Conservation (phyloP, 2,329 filamentous ascomycete species). For the Chaetomium sp. region DNA sequence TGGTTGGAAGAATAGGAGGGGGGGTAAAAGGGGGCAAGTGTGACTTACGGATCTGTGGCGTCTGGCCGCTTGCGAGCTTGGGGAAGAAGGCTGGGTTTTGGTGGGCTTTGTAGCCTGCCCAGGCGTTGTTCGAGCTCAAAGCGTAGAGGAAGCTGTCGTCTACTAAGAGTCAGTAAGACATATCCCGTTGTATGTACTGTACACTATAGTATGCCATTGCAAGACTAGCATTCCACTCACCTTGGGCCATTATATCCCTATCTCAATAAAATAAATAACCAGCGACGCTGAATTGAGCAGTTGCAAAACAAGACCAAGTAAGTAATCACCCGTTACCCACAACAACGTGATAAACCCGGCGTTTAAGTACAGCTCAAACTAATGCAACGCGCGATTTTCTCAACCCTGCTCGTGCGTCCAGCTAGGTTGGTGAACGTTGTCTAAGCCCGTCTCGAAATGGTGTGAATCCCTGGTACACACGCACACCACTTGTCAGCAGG, state of each 20-base stretch:
- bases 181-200: too few relatives aligned
- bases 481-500: too few relatives aligned
- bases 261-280: not conserved
- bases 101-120: conserved; percentile 58
- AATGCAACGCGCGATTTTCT: not conserved
- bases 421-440: too few relatives aligned
- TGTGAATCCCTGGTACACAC: too few relatives aligned
- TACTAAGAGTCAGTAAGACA: conserved; percentile 16
- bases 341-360: too few relatives aligned
- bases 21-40: not conserved
- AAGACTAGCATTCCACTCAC: not conserved
- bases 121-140: conserved; percentile 62
- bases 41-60: conserved; percentile 52
- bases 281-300: too few relatives aligned
- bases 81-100: conserved; percentile 67
- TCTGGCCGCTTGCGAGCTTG: conserved; percentile 60
- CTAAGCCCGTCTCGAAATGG: too few relatives aligned
- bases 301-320: not conserved
- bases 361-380: too few relatives aligned
- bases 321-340: not conserved
- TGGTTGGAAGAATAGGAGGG: not conserved
- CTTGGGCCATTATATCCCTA: conserved; percentile 2
- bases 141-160: conserved; percentile 56
- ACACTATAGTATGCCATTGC: too few relatives aligned
- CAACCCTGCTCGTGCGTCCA: too few relatives aligned